Evolutionary conservation across 23 red algal genomes (phyloP), one percentile per base, ranked within the genome.

Genomic region (Agarophyton chilense): DNA sequence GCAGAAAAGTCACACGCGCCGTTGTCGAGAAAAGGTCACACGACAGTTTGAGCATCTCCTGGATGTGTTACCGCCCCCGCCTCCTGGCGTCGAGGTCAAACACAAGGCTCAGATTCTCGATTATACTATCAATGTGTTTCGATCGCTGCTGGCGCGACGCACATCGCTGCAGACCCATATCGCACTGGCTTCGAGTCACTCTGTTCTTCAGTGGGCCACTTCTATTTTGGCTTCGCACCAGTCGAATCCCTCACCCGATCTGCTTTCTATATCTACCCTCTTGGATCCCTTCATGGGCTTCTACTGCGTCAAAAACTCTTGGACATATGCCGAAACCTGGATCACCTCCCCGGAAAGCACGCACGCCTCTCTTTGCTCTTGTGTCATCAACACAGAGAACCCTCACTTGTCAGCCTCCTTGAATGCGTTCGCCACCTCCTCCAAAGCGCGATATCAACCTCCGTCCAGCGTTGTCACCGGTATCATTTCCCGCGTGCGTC

Each of bases 81-180:
- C 82, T 12, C 76, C 51, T 22, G 65, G 78, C 29, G 62, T 70
- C 19, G 92, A 87, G 49, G 60, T 94, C 33, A 80, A 76, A 55
- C 81, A 78, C 74, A 94, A 94, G 78, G 92, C 82, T 41, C 92
- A 94, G 58, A 85, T 94, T 40, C 92, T 94, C 25, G 92, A 94
- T 28, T 88, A 77, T 50, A 88, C 92, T 22, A 94, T 94, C 63
- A 77, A 75, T 6, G 68, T 75, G 10, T 78, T 92, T 46, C 89
- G 57, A 29, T 33, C 43, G 16, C 32, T 89, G 28, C 46, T 89
- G 10, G 42, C 55, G n/a, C 38, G 60, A 28, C 63, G 73, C 29
- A 73, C 82, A 44, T 72, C 46, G 25, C 51, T 87, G 33, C 82
- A 87, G 47, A 65, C 82, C 21, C 54, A 75, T 18, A 75, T 87